A percentile compares a stretch with the other conserved stretches of the same genome.
phyloP scores from a whole-genome alignment of 306 rosid genomes.

The Gastrolobium villosum region DNA sequence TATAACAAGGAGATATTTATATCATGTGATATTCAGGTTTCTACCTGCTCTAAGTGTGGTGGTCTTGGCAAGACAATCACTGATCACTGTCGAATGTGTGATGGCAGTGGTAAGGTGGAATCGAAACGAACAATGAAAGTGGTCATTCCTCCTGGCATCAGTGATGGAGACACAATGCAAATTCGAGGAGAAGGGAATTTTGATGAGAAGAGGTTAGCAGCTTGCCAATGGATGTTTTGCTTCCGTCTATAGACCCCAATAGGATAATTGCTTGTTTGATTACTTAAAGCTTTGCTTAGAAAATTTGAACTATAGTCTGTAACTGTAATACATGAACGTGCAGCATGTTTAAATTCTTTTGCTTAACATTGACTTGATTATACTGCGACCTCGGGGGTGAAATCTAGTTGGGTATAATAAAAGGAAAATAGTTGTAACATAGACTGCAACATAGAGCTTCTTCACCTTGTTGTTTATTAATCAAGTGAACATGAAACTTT shows the following conservation, averaged over 20 bases:
- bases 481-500: not conserved
- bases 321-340: constrained; percentile 18
- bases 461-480: not conserved
- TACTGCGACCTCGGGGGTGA: constrained; percentile 18
- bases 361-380: constrained; percentile 9
- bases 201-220: constrained; percentile 72
- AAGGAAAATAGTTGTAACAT: constrained; percentile 11
- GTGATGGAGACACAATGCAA: constrained; percentile 83
- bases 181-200: constrained; percentile 82
- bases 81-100: constrained; percentile 74
- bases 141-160: constrained; percentile 83
- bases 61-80: constrained; percentile 84
- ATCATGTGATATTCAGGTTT: constrained; percentile 63
- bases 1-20: constrained; percentile 27
- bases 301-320: not conserved
- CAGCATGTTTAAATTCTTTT: constrained; percentile 2
- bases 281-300: constrained; percentile 1
- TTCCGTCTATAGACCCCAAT: not conserved
- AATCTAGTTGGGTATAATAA: not conserved
- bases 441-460: constrained; percentile 17
- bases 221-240: not conserved
- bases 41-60: constrained; percentile 85
- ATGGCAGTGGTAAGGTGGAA: constrained; percentile 73
- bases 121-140: constrained; percentile 64
- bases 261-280: not conserved